phyloP scores from a whole-genome alignment of 345 rosid species.

The Euclidium syriacum region DNA sequence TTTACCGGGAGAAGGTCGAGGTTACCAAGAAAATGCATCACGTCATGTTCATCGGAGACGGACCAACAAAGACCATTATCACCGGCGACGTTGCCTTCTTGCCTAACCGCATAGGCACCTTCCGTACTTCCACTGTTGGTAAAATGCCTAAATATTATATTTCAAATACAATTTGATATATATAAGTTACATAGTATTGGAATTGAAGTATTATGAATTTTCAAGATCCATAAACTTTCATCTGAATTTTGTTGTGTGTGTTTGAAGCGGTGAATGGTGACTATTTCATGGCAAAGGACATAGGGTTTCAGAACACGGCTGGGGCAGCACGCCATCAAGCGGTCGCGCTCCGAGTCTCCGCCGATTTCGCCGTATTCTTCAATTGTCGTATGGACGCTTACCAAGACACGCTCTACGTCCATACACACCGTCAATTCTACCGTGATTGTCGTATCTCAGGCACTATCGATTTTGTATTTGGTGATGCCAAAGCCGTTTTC shows the following conservation, averaged over 20 bases:
- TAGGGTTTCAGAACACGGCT: constrained; percentile 61
- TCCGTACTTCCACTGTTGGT: constrained; percentile 60
- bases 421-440: constrained; percentile 68
- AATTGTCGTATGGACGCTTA: constrained; percentile 55
- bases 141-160: no score
- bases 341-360: constrained; percentile 56
- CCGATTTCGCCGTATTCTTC: constrained; percentile 47
- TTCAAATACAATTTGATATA: not conserved
- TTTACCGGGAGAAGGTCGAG: constrained; percentile 48
- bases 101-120: constrained; percentile 40
- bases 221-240: not conserved
- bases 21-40: constrained; percentile 32
- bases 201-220: not conserved
- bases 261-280: constrained; percentile 45
- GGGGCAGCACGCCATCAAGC: constrained; percentile 65
- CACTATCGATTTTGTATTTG: constrained; percentile 68
- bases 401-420: constrained; percentile 71
- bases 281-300: constrained; percentile 58
- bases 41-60: constrained; percentile 74
- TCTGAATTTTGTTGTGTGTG: not conserved
- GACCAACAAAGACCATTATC: constrained; percentile 60
- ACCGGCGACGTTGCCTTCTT: constrained; percentile 47
- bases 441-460: constrained; percentile 64
- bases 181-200: not conserved
- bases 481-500: constrained; percentile 50